Evolutionary conservation across 169 alveolate genomes (phyloP).

Genomic region (Perkinsus olseni): DNA sequence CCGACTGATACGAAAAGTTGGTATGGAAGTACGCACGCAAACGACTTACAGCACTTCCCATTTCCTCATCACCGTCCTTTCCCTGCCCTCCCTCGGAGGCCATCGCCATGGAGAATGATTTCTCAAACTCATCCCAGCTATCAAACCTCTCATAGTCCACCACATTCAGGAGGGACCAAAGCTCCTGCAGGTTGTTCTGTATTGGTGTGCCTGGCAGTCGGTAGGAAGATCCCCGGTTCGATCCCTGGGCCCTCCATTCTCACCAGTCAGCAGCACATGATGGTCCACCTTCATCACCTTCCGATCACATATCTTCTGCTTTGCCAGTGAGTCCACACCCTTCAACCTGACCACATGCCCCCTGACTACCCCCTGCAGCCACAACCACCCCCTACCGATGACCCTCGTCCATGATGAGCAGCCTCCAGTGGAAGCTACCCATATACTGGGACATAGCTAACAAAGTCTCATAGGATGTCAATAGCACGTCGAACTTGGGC

Average conservation of each 20-base stretch:
- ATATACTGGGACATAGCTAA: neutral
- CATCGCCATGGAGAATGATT: neutral
- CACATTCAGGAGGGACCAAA: constrained; percentile 74
- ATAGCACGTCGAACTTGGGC: neutral
- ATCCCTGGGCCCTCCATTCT: neutral
- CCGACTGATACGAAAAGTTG: neutral
- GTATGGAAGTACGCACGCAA: too few relatives aligned
- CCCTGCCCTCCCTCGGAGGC: neutral
- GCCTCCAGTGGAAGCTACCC: neutral
- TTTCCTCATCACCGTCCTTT: neutral
- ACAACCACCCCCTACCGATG: neutral
- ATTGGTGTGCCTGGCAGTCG: constrained; percentile 87
- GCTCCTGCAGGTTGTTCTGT: constrained; percentile 80
- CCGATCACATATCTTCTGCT: neutral
- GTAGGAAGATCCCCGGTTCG: constrained; percentile 16
- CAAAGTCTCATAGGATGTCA: neutral
- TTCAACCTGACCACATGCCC: neutral
- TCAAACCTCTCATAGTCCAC: neutral
- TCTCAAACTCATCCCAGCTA: neutral
- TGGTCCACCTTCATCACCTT: neutral
- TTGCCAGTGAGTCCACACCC: neutral
- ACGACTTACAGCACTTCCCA: too few relatives aligned
- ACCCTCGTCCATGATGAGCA: neutral
- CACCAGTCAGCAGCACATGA: neutral
- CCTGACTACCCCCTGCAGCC: neutral